Percentiles rank a stretch among this genome's conserved stretches.
Evolutionary conservation across 371 early-diverging fungal species (phyloP).

Genomic region (Mortierella sp.): DNA sequence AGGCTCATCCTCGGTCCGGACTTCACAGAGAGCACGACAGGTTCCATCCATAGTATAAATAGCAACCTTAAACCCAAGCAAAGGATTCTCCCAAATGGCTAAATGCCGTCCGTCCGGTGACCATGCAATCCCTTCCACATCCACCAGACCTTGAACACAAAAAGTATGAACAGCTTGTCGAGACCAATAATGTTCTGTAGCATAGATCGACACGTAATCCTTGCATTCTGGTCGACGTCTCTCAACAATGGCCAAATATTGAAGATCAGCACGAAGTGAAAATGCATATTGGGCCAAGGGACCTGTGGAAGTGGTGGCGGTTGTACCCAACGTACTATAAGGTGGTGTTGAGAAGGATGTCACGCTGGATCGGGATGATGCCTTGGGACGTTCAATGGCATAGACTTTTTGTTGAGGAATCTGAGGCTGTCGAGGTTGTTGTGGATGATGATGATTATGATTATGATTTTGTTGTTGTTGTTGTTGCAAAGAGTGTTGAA

Average conservation of each 20-base stretch:
- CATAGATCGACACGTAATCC: conserved; percentile 42
- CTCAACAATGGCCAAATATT: conserved; percentile 40
- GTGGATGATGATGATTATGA: no score
- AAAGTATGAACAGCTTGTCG: conserved; percentile 31
- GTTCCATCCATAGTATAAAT: conserved; percentile 46
- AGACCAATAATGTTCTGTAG: conserved; percentile 41
- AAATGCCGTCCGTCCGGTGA: conserved; percentile 49
- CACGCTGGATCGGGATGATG: conserved; percentile 25
- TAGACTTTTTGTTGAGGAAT: conserved; percentile 3
- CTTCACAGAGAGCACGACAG: conserved; percentile 25
- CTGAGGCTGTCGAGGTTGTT: conserved; percentile 9
- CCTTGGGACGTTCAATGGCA: conserved; percentile 37
- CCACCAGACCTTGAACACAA: conserved; percentile 33
- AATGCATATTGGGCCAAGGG: conserved; percentile 25
- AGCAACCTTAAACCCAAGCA: conserved; percentile 34
- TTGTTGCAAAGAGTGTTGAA: conserved; percentile 5
- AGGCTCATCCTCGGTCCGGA: not conserved
- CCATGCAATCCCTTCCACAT: conserved; percentile 48
- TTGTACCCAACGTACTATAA: conserved; percentile 37
- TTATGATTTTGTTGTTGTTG: conserved; percentile 15
- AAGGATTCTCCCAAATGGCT: conserved; percentile 47
- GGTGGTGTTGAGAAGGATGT: conserved; percentile 44
- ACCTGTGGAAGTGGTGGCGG: conserved; percentile 39
- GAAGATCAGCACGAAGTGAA: conserved; percentile 38
- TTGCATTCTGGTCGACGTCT: conserved; percentile 38